Evolutionary conservation across 768 basidiomycete species (phyloP).

Genomic region (Psilocybe subaeruginosa): DNA sequence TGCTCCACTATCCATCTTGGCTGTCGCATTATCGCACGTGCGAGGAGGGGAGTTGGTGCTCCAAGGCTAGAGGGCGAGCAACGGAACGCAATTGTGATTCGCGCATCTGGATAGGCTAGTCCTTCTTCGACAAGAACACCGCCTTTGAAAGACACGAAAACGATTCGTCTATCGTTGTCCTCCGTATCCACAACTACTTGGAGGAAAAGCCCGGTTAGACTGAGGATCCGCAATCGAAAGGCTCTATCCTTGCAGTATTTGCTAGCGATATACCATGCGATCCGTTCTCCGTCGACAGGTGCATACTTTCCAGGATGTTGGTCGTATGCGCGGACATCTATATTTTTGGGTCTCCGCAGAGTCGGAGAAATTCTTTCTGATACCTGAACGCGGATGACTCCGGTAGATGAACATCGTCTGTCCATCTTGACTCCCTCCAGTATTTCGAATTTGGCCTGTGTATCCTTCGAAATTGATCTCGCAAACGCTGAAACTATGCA

Average conservation of each 20-base stretch:
- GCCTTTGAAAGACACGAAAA: neutral
- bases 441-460: neutral
- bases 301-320: neutral
- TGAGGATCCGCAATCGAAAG: neutral
- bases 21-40: neutral
- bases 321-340: neutral
- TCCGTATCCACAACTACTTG: neutral
- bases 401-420: neutral
- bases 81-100: neutral
- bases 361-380: neutral
- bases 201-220: neutral
- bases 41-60: neutral
- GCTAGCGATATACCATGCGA: neutral
- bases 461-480: neutral
- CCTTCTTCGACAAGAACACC: neutral
- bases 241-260: neutral
- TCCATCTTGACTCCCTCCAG: neutral
- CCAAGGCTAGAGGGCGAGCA: neutral
- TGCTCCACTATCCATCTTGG: neutral
- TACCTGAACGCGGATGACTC: neutral
- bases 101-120: neutral
- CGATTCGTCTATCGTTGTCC: neutral
- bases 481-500: neutral
- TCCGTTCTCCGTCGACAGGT: neutral
- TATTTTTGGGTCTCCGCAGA: neutral